Conservation (phyloP, 2,329 filamentous ascomycete species). For the Mycosphaerella sp. region DNA sequence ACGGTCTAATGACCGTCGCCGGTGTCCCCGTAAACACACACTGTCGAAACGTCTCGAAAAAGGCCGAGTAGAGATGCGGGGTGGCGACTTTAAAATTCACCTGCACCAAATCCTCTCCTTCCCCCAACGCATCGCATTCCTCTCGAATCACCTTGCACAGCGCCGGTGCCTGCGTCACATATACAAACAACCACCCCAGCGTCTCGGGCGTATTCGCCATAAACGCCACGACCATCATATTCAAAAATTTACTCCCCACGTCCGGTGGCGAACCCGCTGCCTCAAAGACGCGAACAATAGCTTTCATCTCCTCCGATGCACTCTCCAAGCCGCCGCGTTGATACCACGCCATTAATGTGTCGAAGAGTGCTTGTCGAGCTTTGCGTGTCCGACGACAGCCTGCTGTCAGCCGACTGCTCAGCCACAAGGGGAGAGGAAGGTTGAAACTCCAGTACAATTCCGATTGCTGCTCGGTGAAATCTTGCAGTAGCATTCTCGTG, state of each 20-base stretch:
- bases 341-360: background rate
- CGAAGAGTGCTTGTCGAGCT: background rate
- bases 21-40: slow-evolving; percentile 12
- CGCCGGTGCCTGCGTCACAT: slow-evolving; percentile 4
- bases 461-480: background rate
- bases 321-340: background rate
- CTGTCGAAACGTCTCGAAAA: slow-evolving; percentile 10
- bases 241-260: slow-evolving; percentile 8
- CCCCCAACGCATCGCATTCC: slow-evolving; percentile 6
- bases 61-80: slow-evolving; percentile 8
- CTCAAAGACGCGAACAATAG: background rate
- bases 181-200: slow-evolving; percentile 6
- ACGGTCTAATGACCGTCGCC: slow-evolving; percentile 6
- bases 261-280: slow-evolving; percentile 2
- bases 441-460: background rate
- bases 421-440: background rate
- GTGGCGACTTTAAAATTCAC: background rate
- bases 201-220: slow-evolving; percentile 9
- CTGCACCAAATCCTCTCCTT: background rate
- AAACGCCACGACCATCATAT: slow-evolving; percentile 11
- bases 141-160: slow-evolving; percentile 6
- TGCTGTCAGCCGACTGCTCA: background rate
- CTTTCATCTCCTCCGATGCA: background rate
- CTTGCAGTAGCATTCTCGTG: background rate
- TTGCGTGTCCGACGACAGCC: background rate